Evolutionary conservation across 2,329 filamentous ascomycete species (phyloP).

Genomic region (Sporothrix brunneoviolacea): DNA sequence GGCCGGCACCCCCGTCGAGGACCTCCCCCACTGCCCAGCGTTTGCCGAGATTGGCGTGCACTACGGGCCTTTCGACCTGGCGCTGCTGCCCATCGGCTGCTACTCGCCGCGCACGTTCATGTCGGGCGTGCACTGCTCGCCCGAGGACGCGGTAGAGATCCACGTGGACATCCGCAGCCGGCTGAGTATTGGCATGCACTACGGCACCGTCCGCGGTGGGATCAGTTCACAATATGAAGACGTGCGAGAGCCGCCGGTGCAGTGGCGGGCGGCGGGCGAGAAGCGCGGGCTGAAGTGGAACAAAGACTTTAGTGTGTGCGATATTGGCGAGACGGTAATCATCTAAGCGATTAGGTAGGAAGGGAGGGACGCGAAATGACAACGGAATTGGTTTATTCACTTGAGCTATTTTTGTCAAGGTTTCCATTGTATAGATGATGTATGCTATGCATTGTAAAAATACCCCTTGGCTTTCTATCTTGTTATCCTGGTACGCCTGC

Average conservation of each 20-base stretch:
- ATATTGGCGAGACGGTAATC: conserved; percentile 52
- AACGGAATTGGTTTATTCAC: too few species aligned
- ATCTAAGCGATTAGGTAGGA: too few species aligned
- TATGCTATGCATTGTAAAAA: too few species aligned
- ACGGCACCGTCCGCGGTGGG: conserved; percentile 52
- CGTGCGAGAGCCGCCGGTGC: conserved; percentile 57
- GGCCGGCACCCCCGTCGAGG: not conserved
- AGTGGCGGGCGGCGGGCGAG: conserved; percentile 53
- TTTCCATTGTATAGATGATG: too few species aligned
- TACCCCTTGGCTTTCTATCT: too few species aligned
- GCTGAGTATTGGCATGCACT: conserved; percentile 82
- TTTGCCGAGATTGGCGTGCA: conserved; percentile 76
- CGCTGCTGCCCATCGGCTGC: conserved; percentile 86
- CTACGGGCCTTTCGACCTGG: conserved; percentile 81
- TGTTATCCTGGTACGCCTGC: too few species aligned
- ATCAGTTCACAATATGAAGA: conserved; percentile 40
- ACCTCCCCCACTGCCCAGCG: conserved; percentile 64
- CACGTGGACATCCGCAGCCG: conserved; percentile 76
- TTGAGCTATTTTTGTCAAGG: too few species aligned
- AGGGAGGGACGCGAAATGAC: too few species aligned
- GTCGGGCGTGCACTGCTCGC: conserved; percentile 77
- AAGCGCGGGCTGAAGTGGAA: conserved; percentile 47
- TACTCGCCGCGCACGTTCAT: conserved; percentile 68
- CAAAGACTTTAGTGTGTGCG: conserved; percentile 56
- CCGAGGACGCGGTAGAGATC: conserved; percentile 81